Base-by-base conservation (phyloP, 768 basidiomycete genomes). In the Tulasnella sp. region DNA sequence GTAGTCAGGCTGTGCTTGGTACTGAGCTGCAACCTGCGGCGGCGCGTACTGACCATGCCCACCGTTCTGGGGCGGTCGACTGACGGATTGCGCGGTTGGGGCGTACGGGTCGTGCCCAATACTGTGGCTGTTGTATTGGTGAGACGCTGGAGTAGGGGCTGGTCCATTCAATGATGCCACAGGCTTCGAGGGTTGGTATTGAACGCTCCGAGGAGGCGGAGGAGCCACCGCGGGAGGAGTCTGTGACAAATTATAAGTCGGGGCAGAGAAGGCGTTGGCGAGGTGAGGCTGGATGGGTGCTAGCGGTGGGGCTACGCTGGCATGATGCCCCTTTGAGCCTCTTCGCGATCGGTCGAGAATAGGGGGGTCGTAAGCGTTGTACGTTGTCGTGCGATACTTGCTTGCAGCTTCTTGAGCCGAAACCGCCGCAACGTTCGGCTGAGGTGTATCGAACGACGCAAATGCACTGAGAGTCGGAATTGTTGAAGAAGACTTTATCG, bases 341-440 rank as follows among this genome's bases (percentile, higher is more conserved):
- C 42, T 51, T 49, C 42, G 34, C 34, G 55, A 29, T 26, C 55
- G 55, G 32, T 56, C 29, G 43, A 68, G 69, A 11, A 71, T 63
- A 11, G 70, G 70, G n/a, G 70, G 70, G 47, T 71, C 70, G 61
- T 71, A 71, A 3, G 70, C 70, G 64, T 71, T 68, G 30, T 61
- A 60, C 1, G 63, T 64, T 27, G 64, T 68, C 7, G 70, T 66
- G 26, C 70, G 64, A 50, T 65, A 70, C 32, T 63, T 51, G 45
- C 47, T 55, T 19, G 51, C 50, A n/a, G 58, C 50, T 8, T 58
- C 44, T 9, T 56, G 50, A 10, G 53, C 32, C 26, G 51, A 44
- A 17, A 17, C 51, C 3, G 58, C 21, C 27, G 30, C 59, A n/a
- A 43, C 21, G 9, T 34, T 29, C 19, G 59, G 44, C 23, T 52